Conservation (phyloP, 2,329 filamentous ascomycete species). For the Epichloe hybrida region DNA sequence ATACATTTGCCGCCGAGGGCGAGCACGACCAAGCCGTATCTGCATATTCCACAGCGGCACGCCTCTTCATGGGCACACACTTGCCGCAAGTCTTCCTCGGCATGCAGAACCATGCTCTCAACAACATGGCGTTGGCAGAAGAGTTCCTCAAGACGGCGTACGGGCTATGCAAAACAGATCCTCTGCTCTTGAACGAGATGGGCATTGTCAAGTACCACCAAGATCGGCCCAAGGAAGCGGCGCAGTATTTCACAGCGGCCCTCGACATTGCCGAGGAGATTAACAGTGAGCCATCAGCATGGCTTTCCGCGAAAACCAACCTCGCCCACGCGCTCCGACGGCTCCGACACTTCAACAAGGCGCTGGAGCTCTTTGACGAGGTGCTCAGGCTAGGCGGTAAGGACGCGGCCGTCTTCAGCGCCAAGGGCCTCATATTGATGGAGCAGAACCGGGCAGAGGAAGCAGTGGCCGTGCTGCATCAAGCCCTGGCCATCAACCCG, state of each 20-base stretch:
- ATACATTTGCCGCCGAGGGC: conserved; percentile 93
- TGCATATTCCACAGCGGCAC: conserved; percentile 87
- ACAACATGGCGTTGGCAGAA: conserved; percentile 85
- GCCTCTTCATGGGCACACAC: conserved; percentile 93
- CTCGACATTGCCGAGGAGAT: conserved; percentile 68
- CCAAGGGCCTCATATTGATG: conserved; percentile 73
- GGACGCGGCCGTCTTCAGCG: conserved; percentile 63
- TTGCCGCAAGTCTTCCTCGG: conserved; percentile 90
- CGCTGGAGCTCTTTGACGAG: conserved; percentile 72
- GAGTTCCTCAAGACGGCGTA: conserved; percentile 91
- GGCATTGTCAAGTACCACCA: conserved; percentile 95
- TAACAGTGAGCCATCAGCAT: conserved; percentile 68
- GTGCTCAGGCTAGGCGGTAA: conserved; percentile 73
- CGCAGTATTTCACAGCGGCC: conserved; percentile 64
- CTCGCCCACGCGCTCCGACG: conserved; percentile 78
- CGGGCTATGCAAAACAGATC: conserved; percentile 68
- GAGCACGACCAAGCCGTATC: conserved; percentile 98
- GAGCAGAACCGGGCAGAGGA: conserved; percentile 63
- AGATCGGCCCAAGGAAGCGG: conserved; percentile 60
- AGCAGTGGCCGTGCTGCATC: conserved; percentile 70
- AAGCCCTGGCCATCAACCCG: conserved; percentile 64
- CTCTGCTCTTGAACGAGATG: conserved; percentile 86
- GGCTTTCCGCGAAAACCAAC: conserved; percentile 75
- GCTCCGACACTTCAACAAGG: conserved; percentile 52
- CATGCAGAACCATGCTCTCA: conserved; percentile 95